Evolutionary conservation across 108 stramenopile genomes (phyloP).

Genomic region (Skeletonema potamos): DNA sequence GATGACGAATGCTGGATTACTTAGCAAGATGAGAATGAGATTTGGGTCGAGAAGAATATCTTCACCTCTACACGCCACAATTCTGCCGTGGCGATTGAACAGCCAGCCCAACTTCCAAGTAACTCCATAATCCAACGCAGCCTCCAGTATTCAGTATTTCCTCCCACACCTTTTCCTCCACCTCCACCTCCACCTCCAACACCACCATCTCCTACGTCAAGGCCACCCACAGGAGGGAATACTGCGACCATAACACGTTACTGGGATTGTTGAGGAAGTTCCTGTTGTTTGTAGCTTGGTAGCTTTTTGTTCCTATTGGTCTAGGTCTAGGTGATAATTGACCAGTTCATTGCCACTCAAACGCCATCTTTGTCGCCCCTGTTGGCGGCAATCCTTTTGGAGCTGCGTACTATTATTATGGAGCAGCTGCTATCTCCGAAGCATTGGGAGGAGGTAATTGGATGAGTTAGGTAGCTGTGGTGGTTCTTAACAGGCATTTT

Average conservation of each 20-base stretch:
- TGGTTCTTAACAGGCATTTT: constrained; percentile 10
- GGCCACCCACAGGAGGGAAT: constrained; percentile 13
- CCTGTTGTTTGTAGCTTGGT: too few relatives aligned
- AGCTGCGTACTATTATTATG: constrained; percentile 51
- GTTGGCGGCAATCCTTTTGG: constrained; percentile 28
- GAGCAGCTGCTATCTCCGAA: constrained; percentile 46
- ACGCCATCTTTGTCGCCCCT: constrained; percentile 55
- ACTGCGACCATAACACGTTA: constrained; percentile 40
- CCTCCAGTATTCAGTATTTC: not conserved
- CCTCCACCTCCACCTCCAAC: not conserved
- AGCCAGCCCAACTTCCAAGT: not conserved
- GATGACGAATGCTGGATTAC: constrained; percentile 36
- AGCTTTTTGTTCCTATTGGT: constrained; percentile 19
- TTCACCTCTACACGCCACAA: constrained; percentile 19
- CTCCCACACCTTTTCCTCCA: not conserved
- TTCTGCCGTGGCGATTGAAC: constrained; percentile 12
- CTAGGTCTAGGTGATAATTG: not conserved
- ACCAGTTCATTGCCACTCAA: constrained; percentile 34
- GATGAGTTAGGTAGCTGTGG: constrained; percentile 21
- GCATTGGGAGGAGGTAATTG: constrained; percentile 43
- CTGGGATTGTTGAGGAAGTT: constrained; percentile 46
- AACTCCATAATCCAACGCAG: not conserved
- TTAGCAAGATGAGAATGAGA: constrained; percentile 18
- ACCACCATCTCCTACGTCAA: constrained; percentile 1
- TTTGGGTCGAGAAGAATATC: constrained; percentile 34